A percentile compares a stretch with the other conserved stretches of the same genome.
Evolutionary conservation across 805 yeast genomes (phyloP).

Genomic region (Saturnispora mendoncae): DNA sequence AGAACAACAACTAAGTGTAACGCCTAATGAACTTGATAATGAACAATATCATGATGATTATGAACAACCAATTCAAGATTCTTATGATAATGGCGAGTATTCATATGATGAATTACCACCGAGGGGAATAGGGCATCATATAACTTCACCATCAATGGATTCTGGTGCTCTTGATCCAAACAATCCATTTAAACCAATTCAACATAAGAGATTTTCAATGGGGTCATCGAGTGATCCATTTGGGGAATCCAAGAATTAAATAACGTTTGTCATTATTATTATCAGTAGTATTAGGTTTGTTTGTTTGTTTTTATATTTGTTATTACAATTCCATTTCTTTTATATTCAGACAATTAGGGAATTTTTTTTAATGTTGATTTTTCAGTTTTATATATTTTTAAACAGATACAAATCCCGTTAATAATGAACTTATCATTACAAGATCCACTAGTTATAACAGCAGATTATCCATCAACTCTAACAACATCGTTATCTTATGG

Average conservation of each 20-base stretch:
- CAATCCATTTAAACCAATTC: constrained; percentile 7
- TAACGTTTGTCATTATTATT: neutral
- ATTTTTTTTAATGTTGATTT: no score
- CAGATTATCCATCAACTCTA: constrained; percentile 85
- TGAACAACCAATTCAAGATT: neutral
- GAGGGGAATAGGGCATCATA: neutral
- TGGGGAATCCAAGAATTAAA: neutral
- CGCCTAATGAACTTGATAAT: neutral
- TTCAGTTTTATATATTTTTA: no score
- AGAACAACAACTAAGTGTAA: neutral
- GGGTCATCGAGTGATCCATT: constrained; percentile 1
- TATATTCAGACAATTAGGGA: no score
- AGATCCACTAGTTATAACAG: constrained; percentile 87
- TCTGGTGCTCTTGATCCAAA: constrained; percentile 5
- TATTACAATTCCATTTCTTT: no score
- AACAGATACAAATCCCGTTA: no score
- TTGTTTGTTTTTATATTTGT: no score
- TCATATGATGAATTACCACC: neutral
- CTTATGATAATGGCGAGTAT: neutral
- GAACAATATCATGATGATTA: neutral
- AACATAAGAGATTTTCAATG: constrained; percentile 3
- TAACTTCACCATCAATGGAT: constrained; percentile 8
- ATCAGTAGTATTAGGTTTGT: neutral
- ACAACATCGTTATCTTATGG: constrained; percentile 61
- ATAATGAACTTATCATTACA: constrained; percentile 76